These are phyloP conservation scores for Pseudogymnoascus pannorum DNA, from an alignment of 2,329 filamentous ascomycete genomes.

Conservation along the genomic window DNA sequence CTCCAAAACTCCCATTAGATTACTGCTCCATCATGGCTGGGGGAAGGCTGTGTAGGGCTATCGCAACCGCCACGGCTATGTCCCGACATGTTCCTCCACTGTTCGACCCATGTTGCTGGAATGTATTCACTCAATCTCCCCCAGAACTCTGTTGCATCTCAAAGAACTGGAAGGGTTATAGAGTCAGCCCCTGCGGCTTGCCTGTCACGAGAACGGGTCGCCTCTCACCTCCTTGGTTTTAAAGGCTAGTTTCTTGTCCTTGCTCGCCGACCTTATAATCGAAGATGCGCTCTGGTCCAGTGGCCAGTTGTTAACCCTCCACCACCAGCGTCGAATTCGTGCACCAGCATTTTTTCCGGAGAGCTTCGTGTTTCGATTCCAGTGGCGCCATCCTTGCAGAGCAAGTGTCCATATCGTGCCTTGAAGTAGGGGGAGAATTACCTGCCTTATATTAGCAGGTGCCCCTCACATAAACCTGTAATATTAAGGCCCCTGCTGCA, in stretches of 20 bases:
- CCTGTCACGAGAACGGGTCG: constrained; percentile 1
- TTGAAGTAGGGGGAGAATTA: constrained; percentile 80
- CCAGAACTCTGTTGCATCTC: constrained; percentile 9
- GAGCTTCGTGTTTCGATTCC: constrained; percentile 73
- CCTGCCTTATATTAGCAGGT: constrained; percentile 37
- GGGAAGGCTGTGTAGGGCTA: not conserved
- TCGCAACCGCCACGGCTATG: not conserved
- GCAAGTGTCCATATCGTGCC: constrained; percentile 83
- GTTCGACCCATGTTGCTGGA: not conserved
- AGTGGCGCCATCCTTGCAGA: constrained; percentile 80
- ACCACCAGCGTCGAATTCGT: constrained; percentile 85
- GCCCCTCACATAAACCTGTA: not conserved
- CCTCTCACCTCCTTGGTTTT: constrained; percentile 9
- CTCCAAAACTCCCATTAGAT: not conserved
- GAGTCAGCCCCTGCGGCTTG: not conserved
- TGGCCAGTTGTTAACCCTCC: constrained; percentile 81
- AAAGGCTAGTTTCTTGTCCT: constrained; percentile 2
- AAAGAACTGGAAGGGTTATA: not conserved
- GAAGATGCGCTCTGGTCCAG: constrained; percentile 1
- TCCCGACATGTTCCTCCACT: too few species aligned
- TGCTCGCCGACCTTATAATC: not conserved
- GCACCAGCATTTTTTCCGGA: constrained; percentile 72
- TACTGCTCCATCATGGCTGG: not conserved
- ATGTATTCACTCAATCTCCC: not conserved
- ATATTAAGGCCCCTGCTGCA: not conserved